phyloP scores from a whole-genome alignment of 1,139 yeast genomes.

The Wickerhamiella pararugosa region DNA sequence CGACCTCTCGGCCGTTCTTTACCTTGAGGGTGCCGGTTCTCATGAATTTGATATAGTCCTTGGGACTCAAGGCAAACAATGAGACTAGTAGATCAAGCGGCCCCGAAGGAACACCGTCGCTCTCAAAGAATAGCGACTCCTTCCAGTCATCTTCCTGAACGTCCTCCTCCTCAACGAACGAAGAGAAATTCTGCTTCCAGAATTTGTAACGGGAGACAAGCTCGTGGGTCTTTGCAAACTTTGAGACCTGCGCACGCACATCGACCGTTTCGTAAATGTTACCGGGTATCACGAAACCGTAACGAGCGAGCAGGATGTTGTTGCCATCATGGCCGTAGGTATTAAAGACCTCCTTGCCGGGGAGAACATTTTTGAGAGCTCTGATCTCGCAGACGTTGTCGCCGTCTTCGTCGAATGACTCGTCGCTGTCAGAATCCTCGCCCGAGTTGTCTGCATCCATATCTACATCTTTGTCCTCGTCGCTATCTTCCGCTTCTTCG shows the following conservation, averaged over 20 bases:
- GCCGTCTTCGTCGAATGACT: conserved; percentile 7
- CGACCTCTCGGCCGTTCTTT: conserved; percentile 9
- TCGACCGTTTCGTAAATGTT: conserved; percentile 46
- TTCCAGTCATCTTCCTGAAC: conserved; percentile 15
- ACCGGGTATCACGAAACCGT: conserved; percentile 50
- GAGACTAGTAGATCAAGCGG: conserved; percentile 1
- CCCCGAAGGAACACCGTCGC: conserved; percentile 9
- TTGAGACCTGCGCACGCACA: conserved; percentile 38
- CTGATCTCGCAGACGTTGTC: conserved; percentile 27
- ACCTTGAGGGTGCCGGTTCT: conserved; percentile 4
- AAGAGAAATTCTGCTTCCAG: conserved; percentile 36
- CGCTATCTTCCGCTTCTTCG: conserved; percentile 20
- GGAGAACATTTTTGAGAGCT: conserved; percentile 29
- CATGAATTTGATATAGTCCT: conserved; percentile 3
- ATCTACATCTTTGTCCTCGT: conserved; percentile 15
- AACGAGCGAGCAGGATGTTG: conserved; percentile 49
- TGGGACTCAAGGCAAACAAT: not conserved
- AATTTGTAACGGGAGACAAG: conserved; percentile 38
- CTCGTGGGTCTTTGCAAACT: conserved; percentile 27
- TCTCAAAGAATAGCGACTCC: conserved; percentile 13
- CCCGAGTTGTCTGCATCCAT: conserved; percentile 18
- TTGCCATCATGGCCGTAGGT: conserved; percentile 65
- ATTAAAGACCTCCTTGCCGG: conserved; percentile 52
- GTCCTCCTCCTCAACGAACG: conserved; percentile 28
- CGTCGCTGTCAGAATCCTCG: conserved; percentile 25